Base-by-base conservation (phyloP, 1,139 yeast genomes). In the Sporopachydermia cereana region DNA sequence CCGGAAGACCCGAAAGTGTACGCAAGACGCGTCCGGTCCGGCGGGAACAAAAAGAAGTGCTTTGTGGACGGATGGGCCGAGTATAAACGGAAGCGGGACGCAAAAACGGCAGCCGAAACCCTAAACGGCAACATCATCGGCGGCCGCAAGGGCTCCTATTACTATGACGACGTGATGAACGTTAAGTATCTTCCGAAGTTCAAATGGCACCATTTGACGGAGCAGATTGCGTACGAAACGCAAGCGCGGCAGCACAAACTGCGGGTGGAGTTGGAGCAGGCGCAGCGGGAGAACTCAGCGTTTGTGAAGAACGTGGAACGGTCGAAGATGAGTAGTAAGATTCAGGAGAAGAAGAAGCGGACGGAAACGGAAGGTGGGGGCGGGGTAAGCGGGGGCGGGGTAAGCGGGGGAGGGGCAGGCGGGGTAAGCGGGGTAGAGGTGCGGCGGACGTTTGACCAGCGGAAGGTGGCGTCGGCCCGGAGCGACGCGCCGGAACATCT, bases 31-130 rank as follows among this genome's bases (percentile, higher is more conserved):
- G 79, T 84, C 17, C 84, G 83, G 54, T 76, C 77, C 51, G 97
- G 97, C 16, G 98, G 98, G n/a, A 93, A 91, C 62, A 88, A 86
- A 63, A 89, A 89, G 65, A 74, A 74, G 58, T 82, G 76, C 62
- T 93, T 76, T 58, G 84, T 84, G 17, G 98, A 93, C 67, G 99
- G 98, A 4, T 91, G 99, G 99, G 93, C 85, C 4, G 99, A 91
- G 63, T 93, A 85, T 63, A 67, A 73, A 17, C 76, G 77, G 57
- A 91, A 91, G 59, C 75, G 74, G 54, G 84, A 88, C 56, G 98
- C 98, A 1, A 91, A 91, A 60, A 62, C 86, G 25, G 89, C 95
- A 50, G 95, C 94, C 3, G 69, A 71, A 4, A 83, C 96, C 0
- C 66, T 93, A 54, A 93, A 91, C 58, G 96, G 95, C 9, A 84